These are phyloP conservation scores for Aspergillus unguis DNA, from an alignment of 2,329 filamentous ascomycete genomes.

Conservation along the genomic window DNA sequence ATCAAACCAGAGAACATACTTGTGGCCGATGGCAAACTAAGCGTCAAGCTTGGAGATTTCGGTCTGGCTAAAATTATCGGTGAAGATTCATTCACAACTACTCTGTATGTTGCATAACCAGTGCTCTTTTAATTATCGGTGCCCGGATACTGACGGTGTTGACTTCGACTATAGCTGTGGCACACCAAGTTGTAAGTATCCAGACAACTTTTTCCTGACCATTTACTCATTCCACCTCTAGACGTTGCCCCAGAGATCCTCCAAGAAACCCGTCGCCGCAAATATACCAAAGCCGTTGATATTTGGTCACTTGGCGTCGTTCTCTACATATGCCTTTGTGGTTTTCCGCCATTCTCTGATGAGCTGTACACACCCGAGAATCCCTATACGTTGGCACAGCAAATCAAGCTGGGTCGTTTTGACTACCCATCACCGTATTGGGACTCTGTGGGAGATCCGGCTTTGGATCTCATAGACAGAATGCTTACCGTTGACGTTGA, in stretches of 20 bases:
- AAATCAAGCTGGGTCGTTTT: slow-evolving; percentile 84
- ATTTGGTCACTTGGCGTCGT: slow-evolving; percentile 98
- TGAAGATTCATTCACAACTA: slow-evolving; percentile 96
- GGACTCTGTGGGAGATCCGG: slow-evolving; percentile 82
- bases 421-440: slow-evolving; percentile 97
- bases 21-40: slow-evolving; percentile 76
- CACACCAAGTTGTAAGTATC: slow-evolving; percentile 75
- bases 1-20: slow-evolving; percentile 98
- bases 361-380: slow-evolving; percentile 79
- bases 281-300: slow-evolving; percentile 93
- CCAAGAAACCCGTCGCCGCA: slow-evolving; percentile 72
- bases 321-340: slow-evolving; percentile 93
- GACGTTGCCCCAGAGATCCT: slow-evolving; percentile 95
- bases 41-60: slow-evolving; percentile 92
- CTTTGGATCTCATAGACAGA: slow-evolving; percentile 85
- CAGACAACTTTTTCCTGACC: background rate
- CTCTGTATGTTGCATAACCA: slow-evolving; percentile 55
- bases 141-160: slow-evolving; percentile 11
- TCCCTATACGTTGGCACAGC: slow-evolving; percentile 80
- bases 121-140: background rate
- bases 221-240: slow-evolving; percentile 24
- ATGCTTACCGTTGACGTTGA: slow-evolving; percentile 91
- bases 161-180: slow-evolving; percentile 56
- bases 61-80: slow-evolving; percentile 97
- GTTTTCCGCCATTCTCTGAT: slow-evolving; percentile 95